These are phyloP conservation scores for Trichoderma asperellum DNA, from an alignment of 2,329 filamentous ascomycete species.

Conservation along the genomic window DNA sequence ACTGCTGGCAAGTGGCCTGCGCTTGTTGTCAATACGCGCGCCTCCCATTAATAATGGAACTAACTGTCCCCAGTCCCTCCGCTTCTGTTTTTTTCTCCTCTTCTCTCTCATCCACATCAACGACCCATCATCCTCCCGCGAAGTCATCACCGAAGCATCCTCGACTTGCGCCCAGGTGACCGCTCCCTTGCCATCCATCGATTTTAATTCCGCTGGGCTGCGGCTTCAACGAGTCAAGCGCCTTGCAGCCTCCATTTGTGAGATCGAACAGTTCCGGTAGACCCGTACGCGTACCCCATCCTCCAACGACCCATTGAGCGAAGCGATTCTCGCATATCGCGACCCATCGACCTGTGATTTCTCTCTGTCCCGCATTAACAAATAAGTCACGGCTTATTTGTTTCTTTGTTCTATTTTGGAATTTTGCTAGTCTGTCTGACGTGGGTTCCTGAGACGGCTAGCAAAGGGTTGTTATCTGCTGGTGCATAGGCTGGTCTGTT, in stretches of 20 bases:
- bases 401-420: constrained; percentile 29
- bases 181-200: constrained; percentile 3
- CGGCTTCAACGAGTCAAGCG: constrained; percentile 2
- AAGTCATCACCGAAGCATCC: constrained; percentile 32
- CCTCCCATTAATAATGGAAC: constrained; percentile 28
- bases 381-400: neutral
- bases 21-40: constrained; percentile 18
- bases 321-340: neutral
- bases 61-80: constrained; percentile 17
- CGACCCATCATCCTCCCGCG: constrained; percentile 30
- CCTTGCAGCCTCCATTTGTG: constrained; percentile 4
- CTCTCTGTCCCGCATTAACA: neutral
- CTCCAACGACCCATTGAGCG: neutral
- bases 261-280: neutral
- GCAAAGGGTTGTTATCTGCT: constrained; percentile 35
- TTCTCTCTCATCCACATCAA: constrained; percentile 27
- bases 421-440: constrained; percentile 34
- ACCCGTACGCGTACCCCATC: constrained; percentile 10
- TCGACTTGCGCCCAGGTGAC: neutral
- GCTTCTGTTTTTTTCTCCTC: constrained; percentile 17
- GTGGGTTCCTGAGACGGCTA: constrained; percentile 36
- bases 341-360: neutral
- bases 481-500: constrained; percentile 37
- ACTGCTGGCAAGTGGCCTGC: constrained; percentile 6
- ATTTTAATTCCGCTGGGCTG: constrained; percentile 1